These are phyloP conservation scores for Nepenthes gracilis DNA, from an alignment of 148 eudicot genomes.

Conservation along the genomic window DNA sequence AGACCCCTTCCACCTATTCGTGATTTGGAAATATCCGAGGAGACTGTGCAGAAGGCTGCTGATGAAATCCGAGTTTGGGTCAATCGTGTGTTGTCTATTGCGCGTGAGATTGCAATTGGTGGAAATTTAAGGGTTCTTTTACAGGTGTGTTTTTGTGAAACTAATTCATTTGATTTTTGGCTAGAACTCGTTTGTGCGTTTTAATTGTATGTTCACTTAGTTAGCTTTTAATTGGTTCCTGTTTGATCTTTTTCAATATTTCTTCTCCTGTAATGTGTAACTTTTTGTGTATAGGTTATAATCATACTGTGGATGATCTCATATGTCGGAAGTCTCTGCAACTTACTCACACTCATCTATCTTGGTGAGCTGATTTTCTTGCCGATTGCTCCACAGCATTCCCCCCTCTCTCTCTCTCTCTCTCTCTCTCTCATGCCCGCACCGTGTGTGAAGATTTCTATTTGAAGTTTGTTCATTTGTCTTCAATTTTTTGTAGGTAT, in stretches of 20 bases:
- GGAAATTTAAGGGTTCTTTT: conserved; percentile 57
- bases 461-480: background rate
- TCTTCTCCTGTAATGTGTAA: background rate
- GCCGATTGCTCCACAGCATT: background rate
- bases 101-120: conserved; percentile 68
- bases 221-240: background rate
- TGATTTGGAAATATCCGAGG: conserved; percentile 76
- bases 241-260: background rate
- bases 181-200: background rate
- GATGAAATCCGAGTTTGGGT: conserved; percentile 45
- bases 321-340: conserved; percentile 61
- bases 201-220: background rate
- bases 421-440: background rate
- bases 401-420: background rate
- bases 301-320: conserved; percentile 59
- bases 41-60: conserved; percentile 46
- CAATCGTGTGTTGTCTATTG: conserved; percentile 55
- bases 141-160: conserved; percentile 28
- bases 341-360: conserved; percentile 64
- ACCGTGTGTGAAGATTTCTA: background rate
- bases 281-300: conserved; percentile 38
- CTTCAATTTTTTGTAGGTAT: conserved; percentile 26
- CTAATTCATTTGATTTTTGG: background rate
- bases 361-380: conserved; percentile 39
- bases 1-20: conserved; percentile 97